A percentile compares a stretch with the other conserved stretches of the same genome.
Conservation (phyloP, 1,284 basidiomycete species). For the Trichosporon faecale region DNA sequence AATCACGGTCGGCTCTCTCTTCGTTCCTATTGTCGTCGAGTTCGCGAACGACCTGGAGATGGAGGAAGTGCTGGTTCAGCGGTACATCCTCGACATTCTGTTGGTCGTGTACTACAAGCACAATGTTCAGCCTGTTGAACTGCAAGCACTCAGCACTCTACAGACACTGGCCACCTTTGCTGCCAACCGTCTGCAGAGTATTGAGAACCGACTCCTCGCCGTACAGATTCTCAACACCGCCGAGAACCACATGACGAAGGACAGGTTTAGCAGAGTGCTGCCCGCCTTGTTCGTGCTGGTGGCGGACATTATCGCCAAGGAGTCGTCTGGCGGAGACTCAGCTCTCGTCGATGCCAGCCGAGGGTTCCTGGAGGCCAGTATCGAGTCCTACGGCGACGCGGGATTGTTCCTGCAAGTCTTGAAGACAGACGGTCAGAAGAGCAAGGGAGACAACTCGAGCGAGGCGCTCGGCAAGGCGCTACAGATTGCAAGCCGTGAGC, state of each 20-base stretch:
- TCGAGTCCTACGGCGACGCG: conserved; percentile 16
- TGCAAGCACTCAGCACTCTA: conserved; percentile 32
- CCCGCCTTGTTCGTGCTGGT: conserved; percentile 33
- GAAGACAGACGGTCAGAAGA: conserved; percentile 12
- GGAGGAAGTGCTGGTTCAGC: conserved; percentile 32
- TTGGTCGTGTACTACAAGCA: conserved; percentile 47
- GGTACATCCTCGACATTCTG: conserved; percentile 39
- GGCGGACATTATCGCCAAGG: conserved; percentile 27
- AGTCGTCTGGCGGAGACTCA: conserved; percentile 15
- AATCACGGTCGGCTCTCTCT: conserved; percentile 37
- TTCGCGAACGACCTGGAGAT: conserved; percentile 31
- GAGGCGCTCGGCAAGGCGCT: conserved; percentile 13
- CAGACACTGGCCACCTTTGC: conserved; percentile 36
- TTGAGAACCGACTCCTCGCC: conserved; percentile 37
- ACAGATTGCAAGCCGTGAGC: conserved; percentile 14
- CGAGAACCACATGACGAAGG: conserved; percentile 29
- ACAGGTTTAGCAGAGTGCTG: conserved; percentile 31
- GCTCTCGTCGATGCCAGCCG: conserved; percentile 16
- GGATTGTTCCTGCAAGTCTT: conserved; percentile 39
- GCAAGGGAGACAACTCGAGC: neutral
- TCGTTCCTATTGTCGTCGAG: conserved; percentile 39
- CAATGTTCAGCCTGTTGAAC: conserved; percentile 34
- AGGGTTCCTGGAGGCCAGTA: conserved; percentile 8
- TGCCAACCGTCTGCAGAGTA: conserved; percentile 18
- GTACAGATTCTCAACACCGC: conserved; percentile 39